Percentiles rank a stretch among this genome's conserved stretches.
These are phyloP conservation scores for Microcyclospora tardicrescens DNA, from an alignment of 2,329 filamentous ascomycete species.

Conservation along the genomic window DNA sequence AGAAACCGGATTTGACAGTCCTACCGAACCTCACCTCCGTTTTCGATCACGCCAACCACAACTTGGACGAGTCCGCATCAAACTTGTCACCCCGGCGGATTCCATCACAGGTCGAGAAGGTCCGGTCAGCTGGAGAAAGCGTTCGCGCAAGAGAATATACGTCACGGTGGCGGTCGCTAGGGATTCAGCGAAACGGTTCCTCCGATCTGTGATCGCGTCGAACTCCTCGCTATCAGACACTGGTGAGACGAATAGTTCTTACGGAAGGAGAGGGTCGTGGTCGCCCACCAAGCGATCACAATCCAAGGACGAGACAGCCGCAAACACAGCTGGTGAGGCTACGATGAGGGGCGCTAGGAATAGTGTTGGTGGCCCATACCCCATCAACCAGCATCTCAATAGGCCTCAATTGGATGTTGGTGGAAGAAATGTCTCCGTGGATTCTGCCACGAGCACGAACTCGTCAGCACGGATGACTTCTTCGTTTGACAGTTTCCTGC, in stretches of 20 bases:
- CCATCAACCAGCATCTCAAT: slow-evolving; percentile 24
- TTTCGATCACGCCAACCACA: slow-evolving; percentile 40
- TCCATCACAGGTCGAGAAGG: no score
- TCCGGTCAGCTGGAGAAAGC: no score
- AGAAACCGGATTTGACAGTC: background rate
- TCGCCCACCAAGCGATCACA: slow-evolving; percentile 14
- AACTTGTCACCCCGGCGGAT: slow-evolving; percentile 33
- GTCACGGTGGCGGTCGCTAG: slow-evolving; percentile 39
- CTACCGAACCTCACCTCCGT: slow-evolving; percentile 12
- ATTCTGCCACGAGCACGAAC: background rate
- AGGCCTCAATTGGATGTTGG: slow-evolving; percentile 30
- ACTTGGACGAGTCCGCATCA: slow-evolving; percentile 45
- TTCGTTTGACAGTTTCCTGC: slow-evolving; percentile 12
- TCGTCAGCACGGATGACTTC: slow-evolving; percentile 8
- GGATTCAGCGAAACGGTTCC: slow-evolving; percentile 37
- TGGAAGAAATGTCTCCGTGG: slow-evolving; percentile 22
- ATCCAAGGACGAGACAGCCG: slow-evolving; percentile 10
- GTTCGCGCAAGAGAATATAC: slow-evolving; percentile 6
- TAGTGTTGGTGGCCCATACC: slow-evolving; percentile 24
- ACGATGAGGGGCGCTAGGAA: slow-evolving; percentile 29
- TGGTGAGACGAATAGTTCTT: background rate
- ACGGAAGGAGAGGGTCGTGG: slow-evolving; percentile 20
- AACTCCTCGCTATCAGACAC: slow-evolving; percentile 3
- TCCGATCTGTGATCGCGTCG: slow-evolving; percentile 31
- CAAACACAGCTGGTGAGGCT: slow-evolving; percentile 13